Conservation (phyloP, 2,329 filamentous ascomycete species). For the Stagonosporopsis chrysanthemi region DNA sequence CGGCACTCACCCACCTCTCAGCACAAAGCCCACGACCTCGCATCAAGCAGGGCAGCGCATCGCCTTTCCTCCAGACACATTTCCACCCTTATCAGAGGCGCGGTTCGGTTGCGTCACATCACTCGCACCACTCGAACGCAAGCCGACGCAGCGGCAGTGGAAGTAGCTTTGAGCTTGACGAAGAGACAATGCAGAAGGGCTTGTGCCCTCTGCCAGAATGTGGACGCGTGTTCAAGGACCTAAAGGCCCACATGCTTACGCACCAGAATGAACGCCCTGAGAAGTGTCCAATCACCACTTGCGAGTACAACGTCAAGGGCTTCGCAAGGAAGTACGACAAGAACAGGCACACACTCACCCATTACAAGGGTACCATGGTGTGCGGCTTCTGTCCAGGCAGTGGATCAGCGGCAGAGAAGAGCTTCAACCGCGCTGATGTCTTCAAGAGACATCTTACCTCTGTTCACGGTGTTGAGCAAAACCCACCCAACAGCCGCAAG, state of each 20-base stretch:
- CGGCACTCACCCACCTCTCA: slow-evolving; percentile 66
- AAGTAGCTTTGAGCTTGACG: slow-evolving; percentile 50
- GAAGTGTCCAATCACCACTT: slow-evolving; percentile 91
- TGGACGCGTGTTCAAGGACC: slow-evolving; percentile 85
- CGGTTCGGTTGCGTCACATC: slow-evolving; percentile 74
- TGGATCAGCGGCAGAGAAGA: slow-evolving; percentile 89
- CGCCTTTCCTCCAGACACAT: slow-evolving; percentile 69
- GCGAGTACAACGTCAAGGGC: slow-evolving; percentile 90
- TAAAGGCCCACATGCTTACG: slow-evolving; percentile 93
- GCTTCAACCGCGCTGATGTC: slow-evolving; percentile 92
- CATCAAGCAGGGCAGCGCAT: slow-evolving; percentile 64
- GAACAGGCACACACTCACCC: slow-evolving; percentile 90
- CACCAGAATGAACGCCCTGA: slow-evolving; percentile 90
- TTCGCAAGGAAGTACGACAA: slow-evolving; percentile 97
- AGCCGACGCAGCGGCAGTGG: slow-evolving; percentile 59
- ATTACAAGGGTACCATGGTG: slow-evolving; percentile 98
- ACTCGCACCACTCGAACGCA: slow-evolving; percentile 68
- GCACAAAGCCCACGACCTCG: slow-evolving; percentile 53
- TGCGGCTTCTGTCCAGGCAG: slow-evolving; percentile 93
- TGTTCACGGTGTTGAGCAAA: slow-evolving; percentile 92
- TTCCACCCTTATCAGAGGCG: slow-evolving; percentile 68
- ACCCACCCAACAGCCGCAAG: slow-evolving; percentile 88
- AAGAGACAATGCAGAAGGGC: slow-evolving; percentile 68
- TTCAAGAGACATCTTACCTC: slow-evolving; percentile 94
- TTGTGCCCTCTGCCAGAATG: slow-evolving; percentile 85